A percentile compares a stretch with the other conserved stretches of the same genome.
phyloP scores from a whole-genome alignment of 1,284 basidiomycete genomes.

The Leccinum laetum region DNA sequence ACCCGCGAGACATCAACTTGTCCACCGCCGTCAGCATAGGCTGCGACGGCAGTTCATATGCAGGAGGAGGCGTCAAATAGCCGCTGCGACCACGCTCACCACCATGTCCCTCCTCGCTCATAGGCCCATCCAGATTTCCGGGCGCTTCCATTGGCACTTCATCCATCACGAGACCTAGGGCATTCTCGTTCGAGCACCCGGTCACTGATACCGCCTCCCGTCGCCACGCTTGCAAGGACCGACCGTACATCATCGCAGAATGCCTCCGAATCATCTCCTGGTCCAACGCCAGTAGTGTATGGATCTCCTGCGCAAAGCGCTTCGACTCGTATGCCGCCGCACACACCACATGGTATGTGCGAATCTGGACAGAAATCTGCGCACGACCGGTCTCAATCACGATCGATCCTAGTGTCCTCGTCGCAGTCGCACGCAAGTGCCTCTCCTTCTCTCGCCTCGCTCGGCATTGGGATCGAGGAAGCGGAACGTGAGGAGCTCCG shows the following conservation, averaged over 20 bases:
- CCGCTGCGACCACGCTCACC: background rate
- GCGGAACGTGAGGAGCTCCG: conserved; percentile 23
- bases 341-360: conserved; percentile 22
- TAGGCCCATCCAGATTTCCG: background rate
- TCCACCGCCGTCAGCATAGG: background rate
- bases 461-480: conserved; percentile 28
- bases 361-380: conserved; percentile 26
- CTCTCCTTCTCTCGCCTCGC: conserved; percentile 18
- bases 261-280: conserved; percentile 20
- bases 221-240: conserved; percentile 1
- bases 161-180: conserved; percentile 10
- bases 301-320: conserved; percentile 23
- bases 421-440: conserved; percentile 22
- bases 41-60: conserved; percentile 1
- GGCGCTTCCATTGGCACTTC: conserved; percentile 24
- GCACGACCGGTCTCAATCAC: conserved; percentile 9
- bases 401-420: conserved; percentile 12
- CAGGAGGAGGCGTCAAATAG: conserved; percentile 8
- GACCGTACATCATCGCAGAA: conserved; percentile 10
- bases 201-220: background rate
- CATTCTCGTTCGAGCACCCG: conserved; percentile 2
- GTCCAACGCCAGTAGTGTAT: conserved; percentile 21
- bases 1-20: background rate
- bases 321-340: conserved; percentile 20
- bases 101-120: background rate